These are phyloP conservation scores for Posidonia oceanica DNA, from an alignment of 116 monocot genomes.

Conservation along the genomic window DNA sequence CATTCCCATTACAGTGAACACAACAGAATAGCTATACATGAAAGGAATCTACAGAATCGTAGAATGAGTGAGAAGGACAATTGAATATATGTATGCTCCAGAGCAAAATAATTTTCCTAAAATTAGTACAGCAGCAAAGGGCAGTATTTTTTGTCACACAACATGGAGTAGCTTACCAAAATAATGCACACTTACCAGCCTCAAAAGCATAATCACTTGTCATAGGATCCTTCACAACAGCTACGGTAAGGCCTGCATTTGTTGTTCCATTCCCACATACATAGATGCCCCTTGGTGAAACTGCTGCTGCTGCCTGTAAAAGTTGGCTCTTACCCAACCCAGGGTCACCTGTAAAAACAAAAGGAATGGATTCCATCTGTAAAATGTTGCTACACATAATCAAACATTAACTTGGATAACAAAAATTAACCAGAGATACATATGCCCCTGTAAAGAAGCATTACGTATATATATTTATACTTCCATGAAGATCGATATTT, in stretches of 20 bases:
- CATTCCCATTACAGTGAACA: too few species aligned
- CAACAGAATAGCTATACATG: too few species aligned
- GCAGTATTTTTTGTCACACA: too few species aligned
- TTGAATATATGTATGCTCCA: too few species aligned
- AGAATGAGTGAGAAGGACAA: too few species aligned
- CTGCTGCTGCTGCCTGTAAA: constrained; percentile 84
- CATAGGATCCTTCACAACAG: constrained; percentile 92
- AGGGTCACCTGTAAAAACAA: constrained; percentile 65
- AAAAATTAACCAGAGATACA: not conserved
- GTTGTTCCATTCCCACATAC: constrained; percentile 99
- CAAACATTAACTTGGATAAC: not conserved
- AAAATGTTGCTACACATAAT: not conserved
- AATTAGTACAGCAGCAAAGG: too few species aligned
- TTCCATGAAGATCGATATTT: too few species aligned
- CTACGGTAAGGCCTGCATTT: constrained; percentile 98
- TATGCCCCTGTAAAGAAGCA: too few species aligned
- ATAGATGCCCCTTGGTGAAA: constrained; percentile 95
- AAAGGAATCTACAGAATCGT: too few species aligned
- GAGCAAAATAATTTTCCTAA: too few species aligned
- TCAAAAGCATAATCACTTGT: constrained; percentile 98
- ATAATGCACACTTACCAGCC: constrained; percentile 47
- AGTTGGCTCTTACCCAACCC: constrained; percentile 98
- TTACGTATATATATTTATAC: too few species aligned
- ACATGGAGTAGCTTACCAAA: too few species aligned
- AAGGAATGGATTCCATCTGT: not conserved